Base-by-base conservation (phyloP, 345 rosid species). In the Ricinus communis region DNA sequence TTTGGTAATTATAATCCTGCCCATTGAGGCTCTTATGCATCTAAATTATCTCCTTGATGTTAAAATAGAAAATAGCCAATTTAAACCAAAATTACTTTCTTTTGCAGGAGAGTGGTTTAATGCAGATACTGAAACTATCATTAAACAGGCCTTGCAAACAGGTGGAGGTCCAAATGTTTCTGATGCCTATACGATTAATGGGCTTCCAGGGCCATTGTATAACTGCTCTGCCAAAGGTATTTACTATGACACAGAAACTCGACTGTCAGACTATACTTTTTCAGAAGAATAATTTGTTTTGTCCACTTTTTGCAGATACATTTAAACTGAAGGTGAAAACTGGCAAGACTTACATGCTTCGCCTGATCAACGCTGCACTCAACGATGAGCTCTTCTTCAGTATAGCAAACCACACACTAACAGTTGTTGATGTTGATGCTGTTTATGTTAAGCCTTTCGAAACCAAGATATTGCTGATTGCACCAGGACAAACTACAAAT, bases 161-260 rank as follows among this genome's bases (percentile, higher is more conserved):
- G 80, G 76, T 31, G 80, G 69, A 61, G 80, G 80, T 5, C 73
- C 80, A 54, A 77, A 77, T 67, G 80, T 71, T 10, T 77, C 80
- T n/a, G 73, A 77, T 7, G 80, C 76, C n/a, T 71, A 67, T 49
- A 67, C 76, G 0, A 71, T 77, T 16, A 77, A 77, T 61, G 80
- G 80, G 31, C 69, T 77, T 54, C 70, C 73, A 9, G 80, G 80
- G n/a, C 80, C 76, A 3, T 55, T 71, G 13, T 77, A 67, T 12
- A 77, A 77, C 38, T 77, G 80, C 60, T 77, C 80, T 12, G 50
- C 80, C n/a, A 53, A 71, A 67, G 76, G 76, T 76, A 66, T 4
- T 11, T 18, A 33, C 2, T n/a, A n/a, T n/a, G n/a, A n/a, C n/a
- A n/a, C n/a, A n/a, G n/a, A n/a, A n/a, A n/a, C n/a, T n/a, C n/a